phyloP scores from a whole-genome alignment of 139 green algal species.

The Yamagishiella unicocca region DNA sequence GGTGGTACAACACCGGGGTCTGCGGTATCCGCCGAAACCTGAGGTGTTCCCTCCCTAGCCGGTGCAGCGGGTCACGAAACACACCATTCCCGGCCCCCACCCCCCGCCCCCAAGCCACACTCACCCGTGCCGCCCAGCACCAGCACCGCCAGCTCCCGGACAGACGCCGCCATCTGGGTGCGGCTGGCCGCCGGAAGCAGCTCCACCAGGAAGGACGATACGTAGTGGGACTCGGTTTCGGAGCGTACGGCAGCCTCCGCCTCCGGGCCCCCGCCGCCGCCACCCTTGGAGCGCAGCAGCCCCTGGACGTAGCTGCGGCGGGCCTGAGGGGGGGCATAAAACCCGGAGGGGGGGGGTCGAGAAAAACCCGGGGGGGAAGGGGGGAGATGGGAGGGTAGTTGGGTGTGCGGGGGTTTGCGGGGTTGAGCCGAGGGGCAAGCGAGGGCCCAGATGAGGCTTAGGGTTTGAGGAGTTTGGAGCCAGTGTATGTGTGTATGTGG shows the following conservation, averaged over 20 bases:
- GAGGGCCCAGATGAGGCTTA: no score
- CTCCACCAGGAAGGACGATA: neutral
- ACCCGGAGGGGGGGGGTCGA: neutral
- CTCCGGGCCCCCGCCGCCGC: slow-evolving; percentile 15
- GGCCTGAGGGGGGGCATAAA: neutral
- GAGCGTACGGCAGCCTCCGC: slow-evolving; percentile 27
- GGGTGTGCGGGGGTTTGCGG: neutral
- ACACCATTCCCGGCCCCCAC: no score
- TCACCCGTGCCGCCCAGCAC: slow-evolving; percentile 49
- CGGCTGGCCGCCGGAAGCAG: slow-evolving; percentile 19
- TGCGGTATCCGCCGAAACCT: no score
- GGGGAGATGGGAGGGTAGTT: neutral
- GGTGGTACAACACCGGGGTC: no score
- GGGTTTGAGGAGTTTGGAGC: no score
- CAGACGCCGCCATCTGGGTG: slow-evolving; percentile 18
- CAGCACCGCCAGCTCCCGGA: slow-evolving; percentile 39
- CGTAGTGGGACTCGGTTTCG: slow-evolving; percentile 23
- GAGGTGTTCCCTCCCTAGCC: no score
- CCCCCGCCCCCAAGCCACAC: neutral
- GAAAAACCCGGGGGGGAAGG: neutral
- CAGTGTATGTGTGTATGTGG: no score
- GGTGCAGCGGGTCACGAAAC: no score
- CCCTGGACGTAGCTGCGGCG: slow-evolving; percentile 25
- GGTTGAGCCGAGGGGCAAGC: no score
- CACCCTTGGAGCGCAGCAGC: slow-evolving; percentile 26